Conservation (phyloP, 352 stramenopile species). For the Thalassiosira exigua region DNA sequence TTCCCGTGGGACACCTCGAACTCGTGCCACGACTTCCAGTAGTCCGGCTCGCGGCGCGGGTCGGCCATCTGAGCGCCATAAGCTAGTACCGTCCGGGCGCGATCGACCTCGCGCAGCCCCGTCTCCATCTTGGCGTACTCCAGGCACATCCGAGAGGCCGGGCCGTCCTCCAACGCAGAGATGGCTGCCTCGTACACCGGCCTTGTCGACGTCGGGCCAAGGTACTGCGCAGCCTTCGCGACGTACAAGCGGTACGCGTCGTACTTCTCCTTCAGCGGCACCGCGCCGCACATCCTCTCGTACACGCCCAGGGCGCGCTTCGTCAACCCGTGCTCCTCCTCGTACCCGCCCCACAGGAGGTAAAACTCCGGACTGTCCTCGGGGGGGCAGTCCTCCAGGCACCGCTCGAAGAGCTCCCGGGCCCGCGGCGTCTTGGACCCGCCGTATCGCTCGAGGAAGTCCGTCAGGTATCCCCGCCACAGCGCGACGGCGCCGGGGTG, state of each 20-base stretch:
- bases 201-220: slow-evolving; percentile 94
- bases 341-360: slow-evolving; percentile 92
- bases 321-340: slow-evolving; percentile 96
- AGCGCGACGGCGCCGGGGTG: slow-evolving; percentile 91
- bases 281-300: slow-evolving; percentile 90
- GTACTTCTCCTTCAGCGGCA: slow-evolving; percentile 90
- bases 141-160: slow-evolving; percentile 91
- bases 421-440: slow-evolving; percentile 96
- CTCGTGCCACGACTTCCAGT: slow-evolving; percentile 95
- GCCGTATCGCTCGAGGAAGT: slow-evolving; percentile 95
- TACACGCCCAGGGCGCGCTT: slow-evolving; percentile 96
- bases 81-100: slow-evolving; percentile 93
- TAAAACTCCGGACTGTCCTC: slow-evolving; percentile 89
- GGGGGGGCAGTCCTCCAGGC: slow-evolving; percentile 84
- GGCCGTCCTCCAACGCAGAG: slow-evolving; percentile 90
- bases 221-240: slow-evolving; percentile 92
- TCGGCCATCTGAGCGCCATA: slow-evolving; percentile 98
- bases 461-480: slow-evolving; percentile 94
- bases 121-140: slow-evolving; percentile 97
- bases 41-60: slow-evolving; percentile 92
- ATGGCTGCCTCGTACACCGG: slow-evolving; percentile 97
- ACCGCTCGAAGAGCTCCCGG: slow-evolving; percentile 97
- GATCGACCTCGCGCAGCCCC: slow-evolving; percentile 95
- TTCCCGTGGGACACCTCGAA: slow-evolving; percentile 94
- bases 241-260: slow-evolving; percentile 95